Base-by-base conservation (phyloP, 176 grass and related monocot genomes). In the Neostapfia colusana region DNA sequence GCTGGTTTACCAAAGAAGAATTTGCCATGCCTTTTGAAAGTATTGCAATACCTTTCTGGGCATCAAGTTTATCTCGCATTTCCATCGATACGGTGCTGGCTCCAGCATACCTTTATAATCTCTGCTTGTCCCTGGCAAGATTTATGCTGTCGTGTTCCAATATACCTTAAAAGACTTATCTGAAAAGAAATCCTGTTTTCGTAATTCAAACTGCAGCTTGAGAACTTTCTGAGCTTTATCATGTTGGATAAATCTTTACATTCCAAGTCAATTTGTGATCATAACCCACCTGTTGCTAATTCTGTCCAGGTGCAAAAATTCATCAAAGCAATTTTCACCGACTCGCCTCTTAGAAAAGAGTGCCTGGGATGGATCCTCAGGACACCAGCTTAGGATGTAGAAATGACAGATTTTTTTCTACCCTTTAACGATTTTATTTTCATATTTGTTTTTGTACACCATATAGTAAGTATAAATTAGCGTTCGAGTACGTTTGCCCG, bases 271-370 rank as follows among this genome's bases (percentile, higher is more conserved):
- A 15, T 28, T 25, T 42, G 11, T 14, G 15, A 70, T 10, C 53
- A 65, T 41, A 50, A 62, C 60, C 31, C 23, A 62, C 69, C 23
- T 61, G 13, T 67, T 68, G 3, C 8, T 49, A 44, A 20, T 63
- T 50, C 40, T 84, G 5, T 75, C 49, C 87, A 93, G 90, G 81
- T 93, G 26, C 81, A 84, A 67, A 93, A 67, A 71, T 87, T 93
- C 46, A 70, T 93, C 56, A 93, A 89, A 85, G 90, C 90, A 82
- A 87, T 87, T 35, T 93, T 93, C 2, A 49, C 90, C 0, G 90
- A 93, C 68, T 93, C 90, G 0, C 73, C 90, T 62, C 77, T 93
- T 27, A 86, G 90, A 41, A 93, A 84, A 74, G 90, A 93, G 42
- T 93, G 87, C 61, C 77, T 93, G 26, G 73, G 74, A 58, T 87